Percentiles rank a stretch among this genome's conserved stretches.
phyloP scores from a whole-genome alignment of 257 asterid species.

The Solanum chmielewskii region DNA sequence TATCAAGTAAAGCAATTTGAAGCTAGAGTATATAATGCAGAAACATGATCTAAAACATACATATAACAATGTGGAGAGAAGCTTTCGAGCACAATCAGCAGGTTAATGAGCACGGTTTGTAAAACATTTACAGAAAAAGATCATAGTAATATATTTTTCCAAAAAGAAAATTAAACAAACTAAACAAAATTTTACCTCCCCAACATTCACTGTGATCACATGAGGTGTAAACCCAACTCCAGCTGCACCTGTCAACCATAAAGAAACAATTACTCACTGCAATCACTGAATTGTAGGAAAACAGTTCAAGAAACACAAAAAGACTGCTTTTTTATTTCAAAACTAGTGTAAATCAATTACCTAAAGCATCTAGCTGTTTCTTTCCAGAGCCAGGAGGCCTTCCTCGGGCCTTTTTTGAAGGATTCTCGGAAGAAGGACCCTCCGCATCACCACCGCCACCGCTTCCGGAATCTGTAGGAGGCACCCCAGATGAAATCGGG shows the following conservation, averaged over 20 bases:
- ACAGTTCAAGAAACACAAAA: neutral
- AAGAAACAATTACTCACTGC: neutral
- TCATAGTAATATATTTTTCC: neutral
- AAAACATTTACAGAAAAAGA: neutral
- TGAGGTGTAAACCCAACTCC: conserved; percentile 46
- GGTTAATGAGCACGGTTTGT: neutral
- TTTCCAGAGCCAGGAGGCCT: conserved; percentile 50
- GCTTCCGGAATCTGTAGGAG: conserved; percentile 20
- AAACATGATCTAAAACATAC: neutral
- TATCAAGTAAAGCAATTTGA: neutral
- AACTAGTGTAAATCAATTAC: neutral
- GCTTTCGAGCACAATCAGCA: neutral
- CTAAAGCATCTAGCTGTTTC: conserved; percentile 40
- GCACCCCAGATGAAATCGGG: conserved; percentile 30
- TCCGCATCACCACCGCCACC: conserved; percentile 24
- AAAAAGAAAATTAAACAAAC: neutral
- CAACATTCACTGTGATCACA: conserved; percentile 37
- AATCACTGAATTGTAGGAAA: neutral
- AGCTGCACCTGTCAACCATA: conserved; percentile 19
- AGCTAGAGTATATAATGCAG: neutral
- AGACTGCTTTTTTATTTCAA: neutral
- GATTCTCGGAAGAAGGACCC: conserved; percentile 21
- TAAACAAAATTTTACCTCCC: conserved; percentile 25
- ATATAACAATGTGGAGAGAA: neutral
- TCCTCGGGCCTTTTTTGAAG: conserved; percentile 32